Conservation (phyloP, 2,329 filamentous ascomycete species). For the Scedosporium apiospermum region DNA sequence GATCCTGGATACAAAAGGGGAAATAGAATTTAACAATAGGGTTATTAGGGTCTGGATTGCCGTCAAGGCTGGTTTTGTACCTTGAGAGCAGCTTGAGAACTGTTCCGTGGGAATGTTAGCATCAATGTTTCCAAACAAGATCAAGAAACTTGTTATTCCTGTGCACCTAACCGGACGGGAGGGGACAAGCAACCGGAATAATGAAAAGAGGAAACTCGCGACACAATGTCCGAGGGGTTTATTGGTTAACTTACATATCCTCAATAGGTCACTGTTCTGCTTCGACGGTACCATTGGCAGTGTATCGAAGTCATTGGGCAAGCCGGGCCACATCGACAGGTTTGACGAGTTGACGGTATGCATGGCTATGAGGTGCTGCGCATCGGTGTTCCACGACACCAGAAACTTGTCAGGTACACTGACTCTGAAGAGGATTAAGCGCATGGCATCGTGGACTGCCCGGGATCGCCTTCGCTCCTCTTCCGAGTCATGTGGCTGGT, state of each 20-base stretch:
- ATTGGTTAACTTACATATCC: slow-evolving; percentile 6
- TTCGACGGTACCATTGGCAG: slow-evolving; percentile 31
- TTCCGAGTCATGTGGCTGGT: background rate
- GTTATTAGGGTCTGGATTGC: slow-evolving; percentile 32
- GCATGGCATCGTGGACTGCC: slow-evolving; percentile 5
- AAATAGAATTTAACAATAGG: slow-evolving; percentile 38
- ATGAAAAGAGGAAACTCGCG: background rate
- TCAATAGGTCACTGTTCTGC: slow-evolving; percentile 34
- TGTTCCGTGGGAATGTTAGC: slow-evolving; percentile 13
- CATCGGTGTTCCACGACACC: slow-evolving; percentile 1
- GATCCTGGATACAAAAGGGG: slow-evolving; percentile 38
- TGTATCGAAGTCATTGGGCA: slow-evolving; percentile 24
- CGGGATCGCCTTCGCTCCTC: slow-evolving; percentile 10
- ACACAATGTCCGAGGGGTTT: background rate
- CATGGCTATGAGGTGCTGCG: background rate
- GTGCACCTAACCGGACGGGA: too few species aligned
- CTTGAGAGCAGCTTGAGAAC: slow-evolving; percentile 38
- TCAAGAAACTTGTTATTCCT: too few species aligned
- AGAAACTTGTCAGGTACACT: slow-evolving; percentile 7
- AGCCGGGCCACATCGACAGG: slow-evolving; percentile 9
- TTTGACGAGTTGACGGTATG: background rate
- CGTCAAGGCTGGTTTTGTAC: slow-evolving; percentile 41
- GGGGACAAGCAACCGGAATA: background rate
- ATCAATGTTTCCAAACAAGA: too few species aligned
- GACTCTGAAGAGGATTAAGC: slow-evolving; percentile 1